Evolutionary conservation across 495 filamentous ascomycete species (phyloP), one percentile per base, ranked within the genome.

Genomic region (Penicillium mononematosum): DNA sequence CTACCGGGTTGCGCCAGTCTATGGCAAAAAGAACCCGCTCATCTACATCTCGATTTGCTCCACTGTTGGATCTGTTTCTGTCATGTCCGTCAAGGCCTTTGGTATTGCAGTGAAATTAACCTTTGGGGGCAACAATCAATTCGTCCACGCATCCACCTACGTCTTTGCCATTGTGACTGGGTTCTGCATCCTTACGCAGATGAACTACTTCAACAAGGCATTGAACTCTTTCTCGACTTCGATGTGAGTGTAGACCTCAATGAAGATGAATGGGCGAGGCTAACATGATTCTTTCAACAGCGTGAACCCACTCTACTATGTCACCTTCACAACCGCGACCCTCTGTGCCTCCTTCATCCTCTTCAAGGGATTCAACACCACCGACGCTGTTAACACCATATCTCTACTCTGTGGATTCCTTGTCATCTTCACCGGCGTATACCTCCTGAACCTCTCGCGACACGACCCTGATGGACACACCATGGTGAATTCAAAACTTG

Each of bases 171-270:
- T 98, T 63, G 86, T 98, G 39, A 92, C 90, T 0, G 82, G 77
- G 3, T 90, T 96, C 58, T 98, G 94, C 76, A 98, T 98, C 70
- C 72, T 98, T 49, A 96, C 91, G 19, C 94, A 98, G 76, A 96
- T 98, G 95, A 98, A 98, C 74, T 98, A 98, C 73, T 96, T 98
- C 73, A 98, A 98, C 79, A 98, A 98, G 73, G 94, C 94, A 29
- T 79, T 98, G 61, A 96, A 90, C 73, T 91, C 96, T 66, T 98
- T 97, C 75, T 91, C 91, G 16, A 97, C 95, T 25, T 92, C 91
- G 53, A 91, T 98, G 93, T 97, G 83, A 74, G 87, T 75, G 14
- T 45, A 38, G 14, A 32, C 22, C 41, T 4, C 43, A 11, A 22
- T 20, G 16, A 39, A 38, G 17, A 45, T 25, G 6, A 22, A n/a